Base-by-base conservation (phyloP, 2,329 filamentous ascomycete genomes). In the Pestalotiopsis sp. region DNA sequence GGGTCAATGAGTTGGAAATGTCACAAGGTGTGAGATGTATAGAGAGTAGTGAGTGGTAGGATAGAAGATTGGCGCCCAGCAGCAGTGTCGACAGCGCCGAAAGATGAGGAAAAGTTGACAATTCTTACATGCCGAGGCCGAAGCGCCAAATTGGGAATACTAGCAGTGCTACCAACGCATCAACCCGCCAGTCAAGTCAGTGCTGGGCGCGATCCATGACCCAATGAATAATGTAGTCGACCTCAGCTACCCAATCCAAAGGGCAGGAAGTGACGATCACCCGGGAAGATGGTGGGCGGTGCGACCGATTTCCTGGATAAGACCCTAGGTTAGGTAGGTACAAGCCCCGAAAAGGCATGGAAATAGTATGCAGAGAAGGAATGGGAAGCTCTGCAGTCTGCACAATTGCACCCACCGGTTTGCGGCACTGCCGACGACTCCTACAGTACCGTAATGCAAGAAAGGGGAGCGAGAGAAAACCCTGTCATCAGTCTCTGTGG, bases 191-290 rank as follows among this genome's bases (percentile, higher is more conserved):
- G 17, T 52, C 45, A 52, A 52, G 45, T 52, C 45, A 52, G 45
- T 52, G 17, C 45, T 52, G 17, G 17, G 20, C 45, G 45, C 45
- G 45, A 52, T 62, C 59, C 59, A 49, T 49, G 62, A 65, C 62
- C 62, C 62, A 65, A 49, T 49, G 38, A 23, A 65, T 49, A 49
- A 65, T 25, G n/a, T 23, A 65, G 20, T 13, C 27, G 5, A 12
- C 23, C 60, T 36, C 31, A 52, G 25, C 36, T n/a, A 25, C 4
- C n/a, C 62, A 20, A 65, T 49, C 40, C 20, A 45, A 65, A 14
- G 20, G 20, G 14, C 17, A 36, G 27, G 62, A 52, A 20, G 40
- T 20, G 62, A 65, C 62, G 62, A 65, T 65, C 62, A 65, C 20
- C 60, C 60, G 27, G 23, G 40, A n/a, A n/a, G 36, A 20, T 36